A percentile compares a stretch with the other conserved stretches of the same genome.
phyloP scores from a whole-genome alignment of 1,139 yeast species.

The Zhuliangozyma parablackwelliae region DNA sequence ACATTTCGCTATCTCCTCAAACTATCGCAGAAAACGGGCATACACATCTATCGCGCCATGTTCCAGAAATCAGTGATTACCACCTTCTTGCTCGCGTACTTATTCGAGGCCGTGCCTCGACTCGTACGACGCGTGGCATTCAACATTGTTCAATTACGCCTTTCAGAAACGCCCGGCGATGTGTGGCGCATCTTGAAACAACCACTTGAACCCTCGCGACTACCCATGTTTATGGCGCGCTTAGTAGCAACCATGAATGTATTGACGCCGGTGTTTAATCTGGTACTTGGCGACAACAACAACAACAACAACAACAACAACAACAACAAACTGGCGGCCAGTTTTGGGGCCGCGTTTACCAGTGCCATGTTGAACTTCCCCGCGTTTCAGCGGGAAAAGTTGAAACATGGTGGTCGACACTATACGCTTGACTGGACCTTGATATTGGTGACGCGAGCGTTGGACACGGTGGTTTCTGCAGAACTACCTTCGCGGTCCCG shows the following conservation, averaged over 20 bases:
- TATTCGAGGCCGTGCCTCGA: conserved; percentile 31
- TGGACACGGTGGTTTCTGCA: conserved; percentile 18
- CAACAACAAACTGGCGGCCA: conserved; percentile 3
- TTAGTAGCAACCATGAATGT: conserved; percentile 17
- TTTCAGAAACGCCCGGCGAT: conserved; percentile 8
- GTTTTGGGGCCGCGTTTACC: conserved; percentile 15
- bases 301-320: conserved; percentile 1
- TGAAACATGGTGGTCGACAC: conserved; percentile 13
- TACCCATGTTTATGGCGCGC: conserved; percentile 26
- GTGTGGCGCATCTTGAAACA: conserved; percentile 13
- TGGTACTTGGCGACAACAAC: conserved; percentile 1
- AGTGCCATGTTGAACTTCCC: conserved; percentile 18
- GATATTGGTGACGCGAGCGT: conserved; percentile 18
- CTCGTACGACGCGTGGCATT: conserved; percentile 16
- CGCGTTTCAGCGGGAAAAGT: conserved; percentile 13
- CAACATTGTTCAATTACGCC: conserved; percentile 14
- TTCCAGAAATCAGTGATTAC: conserved; percentile 12
- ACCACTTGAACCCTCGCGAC: conserved; percentile 24
- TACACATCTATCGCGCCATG: too few species aligned
- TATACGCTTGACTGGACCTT: conserved; percentile 23
- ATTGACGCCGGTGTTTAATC: conserved; percentile 11
- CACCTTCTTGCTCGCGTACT: conserved; percentile 33
- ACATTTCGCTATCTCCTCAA: too few species aligned
- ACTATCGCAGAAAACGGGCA: too few species aligned
- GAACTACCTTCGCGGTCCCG: conserved; percentile 11